phyloP scores from a whole-genome alignment of 225 moss, liverwort and hornwort species.

The Sphagnum contortum region DNA sequence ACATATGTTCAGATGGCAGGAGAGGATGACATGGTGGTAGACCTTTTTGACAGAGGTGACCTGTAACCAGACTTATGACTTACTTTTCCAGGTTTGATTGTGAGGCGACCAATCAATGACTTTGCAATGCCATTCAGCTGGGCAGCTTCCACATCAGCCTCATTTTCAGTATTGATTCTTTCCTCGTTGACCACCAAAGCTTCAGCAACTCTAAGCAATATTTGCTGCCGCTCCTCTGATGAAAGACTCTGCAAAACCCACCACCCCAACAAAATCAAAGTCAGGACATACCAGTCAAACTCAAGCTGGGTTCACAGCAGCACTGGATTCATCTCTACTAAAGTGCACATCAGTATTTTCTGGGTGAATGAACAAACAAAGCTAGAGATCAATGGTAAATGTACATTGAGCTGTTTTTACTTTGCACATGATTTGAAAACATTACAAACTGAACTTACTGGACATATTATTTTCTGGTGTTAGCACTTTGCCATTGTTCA shows the following conservation, averaged over 20 bases:
- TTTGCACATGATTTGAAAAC: no score
- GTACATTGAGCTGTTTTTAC: no score
- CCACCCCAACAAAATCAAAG: not conserved
- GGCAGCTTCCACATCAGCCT: slow-evolving; percentile 62
- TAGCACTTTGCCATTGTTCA: no score
- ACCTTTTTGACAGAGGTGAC: not conserved
- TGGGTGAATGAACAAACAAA: no score
- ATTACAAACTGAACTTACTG: no score
- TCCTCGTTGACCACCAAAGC: slow-evolving; percentile 69
- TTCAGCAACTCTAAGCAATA: slow-evolving; percentile 57
- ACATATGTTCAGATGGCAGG: no score
- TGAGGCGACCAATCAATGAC: slow-evolving; percentile 66
- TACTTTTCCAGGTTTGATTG: slow-evolving; percentile 82
- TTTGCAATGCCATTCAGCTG: slow-evolving; percentile 42
- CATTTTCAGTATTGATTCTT: slow-evolving; percentile 59
- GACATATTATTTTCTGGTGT: no score
- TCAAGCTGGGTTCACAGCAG: no score
- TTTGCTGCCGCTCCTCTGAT: slow-evolving; percentile 47
- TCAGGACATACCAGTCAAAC: not conserved
- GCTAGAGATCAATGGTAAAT: no score
- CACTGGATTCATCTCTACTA: no score
- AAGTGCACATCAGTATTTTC: no score
- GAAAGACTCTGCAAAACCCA: slow-evolving; percentile 43
- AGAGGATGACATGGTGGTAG: not conserved
- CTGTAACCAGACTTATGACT: not conserved